Base-by-base conservation (phyloP, 805 yeast genomes). In the Debaryomyces hansenii region DNA sequence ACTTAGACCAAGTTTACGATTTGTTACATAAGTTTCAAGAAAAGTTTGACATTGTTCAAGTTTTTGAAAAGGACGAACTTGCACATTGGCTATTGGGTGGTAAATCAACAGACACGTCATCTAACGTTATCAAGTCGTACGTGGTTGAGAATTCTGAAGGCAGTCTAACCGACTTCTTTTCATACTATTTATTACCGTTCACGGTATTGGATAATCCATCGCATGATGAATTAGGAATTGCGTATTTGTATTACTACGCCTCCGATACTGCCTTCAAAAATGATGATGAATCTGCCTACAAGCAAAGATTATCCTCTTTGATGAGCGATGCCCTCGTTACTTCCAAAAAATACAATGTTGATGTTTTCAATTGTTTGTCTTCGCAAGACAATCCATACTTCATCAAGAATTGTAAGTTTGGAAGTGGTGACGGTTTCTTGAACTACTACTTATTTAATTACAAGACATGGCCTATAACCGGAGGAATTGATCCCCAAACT, bases 401-500 rank as follows among this genome's bases (percentile, higher is more conserved):
- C 69, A 72, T 94, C 53, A 85, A 88, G 20, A 83, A 87, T 34
- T 77, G 87, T 67, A 88, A 89, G 63, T 94, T 94, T 64, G 96
- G 97, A 29, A 80, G 82, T 41, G 99, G 99, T 37, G 98, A 92
- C 64, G 99, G 99, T 0, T 79, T 80, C 60, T 77, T 94, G 60
- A 87, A 94, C 67, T 94, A 87, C 67, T 94, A 94, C 63, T 70
- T 94, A 53, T 94, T 94, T 78, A 94, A 94, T 67, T 94, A 90
- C 74, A 84, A 77, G 60, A 84, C 96, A 4, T 81, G 81, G 67
- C 90, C 90, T 3, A 79, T 94, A 37, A 69, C 74, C 47, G 96
- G 97, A 31, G 99, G 99, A 5, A 67, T 89, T 20, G 82, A 80
- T 48, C 66, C 73, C 9, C 72, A 78, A 39, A 68, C 77, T 2